Percentiles rank a stretch among this genome's conserved stretches.
These are phyloP conservation scores for Vitis amurensis DNA, from an alignment of 164 flowering plant genomes.

Conservation along the genomic window DNA sequence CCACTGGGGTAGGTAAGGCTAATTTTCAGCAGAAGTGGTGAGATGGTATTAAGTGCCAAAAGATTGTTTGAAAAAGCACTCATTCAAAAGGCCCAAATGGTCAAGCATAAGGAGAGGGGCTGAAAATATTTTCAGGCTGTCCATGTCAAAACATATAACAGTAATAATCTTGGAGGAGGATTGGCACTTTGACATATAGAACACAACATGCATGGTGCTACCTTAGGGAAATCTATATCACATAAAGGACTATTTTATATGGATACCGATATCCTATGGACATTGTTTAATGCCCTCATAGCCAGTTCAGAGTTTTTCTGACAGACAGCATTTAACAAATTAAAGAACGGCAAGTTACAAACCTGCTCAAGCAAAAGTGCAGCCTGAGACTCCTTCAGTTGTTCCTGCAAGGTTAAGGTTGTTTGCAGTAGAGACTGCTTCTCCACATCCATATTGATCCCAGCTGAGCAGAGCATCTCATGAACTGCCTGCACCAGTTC, in stretches of 20 bases:
- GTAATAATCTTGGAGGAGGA: neutral
- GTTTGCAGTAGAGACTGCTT: slow-evolving; percentile 75
- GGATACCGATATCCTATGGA: too few relatives aligned
- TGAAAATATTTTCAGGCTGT: neutral
- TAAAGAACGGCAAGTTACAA: neutral
- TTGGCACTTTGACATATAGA: neutral
- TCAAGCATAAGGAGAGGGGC: neutral
- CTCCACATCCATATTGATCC: slow-evolving; percentile 78
- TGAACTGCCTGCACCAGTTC: slow-evolving; percentile 93
- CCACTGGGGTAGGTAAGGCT: too few relatives aligned
- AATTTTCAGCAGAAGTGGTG: too few relatives aligned
- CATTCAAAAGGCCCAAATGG: neutral
- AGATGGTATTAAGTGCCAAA: too few relatives aligned
- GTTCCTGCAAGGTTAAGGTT: slow-evolving; percentile 72
- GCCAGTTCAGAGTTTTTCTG: neutral
- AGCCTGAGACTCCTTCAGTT: slow-evolving; percentile 80
- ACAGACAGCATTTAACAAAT: neutral
- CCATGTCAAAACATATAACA: neutral
- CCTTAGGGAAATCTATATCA: neutral
- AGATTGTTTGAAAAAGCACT: too few relatives aligned
- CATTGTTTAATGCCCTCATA: too few relatives aligned
- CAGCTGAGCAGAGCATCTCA: slow-evolving; percentile 94
- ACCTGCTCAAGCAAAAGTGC: slow-evolving; percentile 93
- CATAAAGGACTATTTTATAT: too few relatives aligned
- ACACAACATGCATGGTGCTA: neutral